Evolutionary conservation across 1,139 yeast species (phyloP).

Genomic region (Candida tunisiensis): DNA sequence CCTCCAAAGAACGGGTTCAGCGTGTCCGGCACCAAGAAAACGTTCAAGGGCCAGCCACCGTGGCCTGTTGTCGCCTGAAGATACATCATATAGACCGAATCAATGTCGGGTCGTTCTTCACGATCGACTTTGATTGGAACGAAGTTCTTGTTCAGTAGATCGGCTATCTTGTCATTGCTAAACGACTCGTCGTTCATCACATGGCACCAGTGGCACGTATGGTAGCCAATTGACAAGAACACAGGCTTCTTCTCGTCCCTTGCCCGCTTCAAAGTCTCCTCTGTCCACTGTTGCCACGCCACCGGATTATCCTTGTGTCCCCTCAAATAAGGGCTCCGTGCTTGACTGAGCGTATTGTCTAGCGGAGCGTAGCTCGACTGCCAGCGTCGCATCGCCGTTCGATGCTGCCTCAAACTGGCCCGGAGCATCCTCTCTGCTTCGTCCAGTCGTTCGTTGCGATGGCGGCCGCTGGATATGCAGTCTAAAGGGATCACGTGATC

Average conservation of each 20-base stretch:
- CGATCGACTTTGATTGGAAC: slow-evolving; percentile 22
- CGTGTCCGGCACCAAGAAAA: slow-evolving; percentile 19
- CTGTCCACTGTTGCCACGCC: slow-evolving; percentile 24
- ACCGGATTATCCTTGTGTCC: slow-evolving; percentile 11
- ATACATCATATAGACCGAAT: slow-evolving; percentile 21
- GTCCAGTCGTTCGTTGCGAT: no score
- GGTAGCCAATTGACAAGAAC: slow-evolving; percentile 22
- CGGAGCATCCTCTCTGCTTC: slow-evolving; percentile 1
- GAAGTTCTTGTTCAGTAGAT: slow-evolving; percentile 15
- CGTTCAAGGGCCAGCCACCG: slow-evolving; percentile 27
- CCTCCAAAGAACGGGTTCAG: slow-evolving; percentile 23
- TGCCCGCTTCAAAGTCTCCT: slow-evolving; percentile 17
- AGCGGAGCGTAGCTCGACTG: neutral
- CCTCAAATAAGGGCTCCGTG: slow-evolving; percentile 5
- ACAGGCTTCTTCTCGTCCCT: slow-evolving; percentile 15
- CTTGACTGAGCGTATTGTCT: slow-evolving; percentile 10
- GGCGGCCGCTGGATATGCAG: no score
- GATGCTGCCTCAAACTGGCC: neutral
- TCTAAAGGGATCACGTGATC: no score
- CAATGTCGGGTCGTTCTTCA: slow-evolving; percentile 24
- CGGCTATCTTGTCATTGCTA: slow-evolving; percentile 14
- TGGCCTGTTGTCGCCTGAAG: slow-evolving; percentile 21
- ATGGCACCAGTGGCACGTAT: slow-evolving; percentile 24
- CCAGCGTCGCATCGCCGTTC: neutral
- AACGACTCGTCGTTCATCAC: slow-evolving; percentile 22